Conservation (phyloP, 306 rosid genomes). For the Prunus persica region Prunus_persica_NCBIv2 NC_034010.1:18603001-18603500, state of each 20-base stretch:
- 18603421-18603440: too few relatives aligned
- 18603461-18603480: too few relatives aligned
- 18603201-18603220: neutral
- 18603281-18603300: neutral
- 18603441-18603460: too few relatives aligned
- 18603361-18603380: neutral
- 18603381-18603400: slow-evolving; percentile 4
- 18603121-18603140: slow-evolving; percentile 6
- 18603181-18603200: neutral
- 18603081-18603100: neutral
- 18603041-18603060: neutral
- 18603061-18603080: neutral
- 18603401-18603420: too few relatives aligned
- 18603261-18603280: neutral
- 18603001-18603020: neutral
- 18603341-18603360: neutral
- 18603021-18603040: neutral
- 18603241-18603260: neutral
- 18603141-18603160: slow-evolving; percentile 9
- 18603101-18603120: neutral
- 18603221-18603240: slow-evolving; percentile 31
- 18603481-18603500: too few relatives aligned
- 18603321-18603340: slow-evolving; percentile 10
- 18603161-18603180: slow-evolving; percentile 20
- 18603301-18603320: neutral